A percentile compares a stretch with the other conserved stretches of the same genome.
phyloP scores from a whole-genome alignment of 345 rosid genomes.

The Eucalyptus pauciflora region DNA sequence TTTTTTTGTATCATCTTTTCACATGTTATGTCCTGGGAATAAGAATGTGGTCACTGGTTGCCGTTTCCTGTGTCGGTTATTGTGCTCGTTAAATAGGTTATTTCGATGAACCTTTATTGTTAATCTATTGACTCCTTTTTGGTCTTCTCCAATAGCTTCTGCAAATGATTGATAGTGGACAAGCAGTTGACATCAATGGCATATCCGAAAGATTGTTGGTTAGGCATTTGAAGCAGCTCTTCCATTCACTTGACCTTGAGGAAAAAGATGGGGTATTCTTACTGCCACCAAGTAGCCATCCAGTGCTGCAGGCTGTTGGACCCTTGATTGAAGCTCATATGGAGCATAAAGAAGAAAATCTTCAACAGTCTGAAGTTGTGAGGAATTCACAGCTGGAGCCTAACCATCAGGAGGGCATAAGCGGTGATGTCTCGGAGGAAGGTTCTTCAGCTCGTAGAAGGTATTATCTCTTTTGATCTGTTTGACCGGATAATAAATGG shows the following conservation, averaged over 20 bases:
- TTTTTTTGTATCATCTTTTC: neutral
- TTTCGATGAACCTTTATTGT: neutral
- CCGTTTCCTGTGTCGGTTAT: neutral
- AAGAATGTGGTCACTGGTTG: neutral
- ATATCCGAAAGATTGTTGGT: conserved; percentile 54
- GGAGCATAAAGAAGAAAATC: conserved; percentile 20
- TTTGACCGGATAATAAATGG: neutral
- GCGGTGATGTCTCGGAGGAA: conserved; percentile 14
- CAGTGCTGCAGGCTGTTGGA: conserved; percentile 52
- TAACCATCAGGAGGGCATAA: conserved; percentile 1
- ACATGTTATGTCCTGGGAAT: neutral
- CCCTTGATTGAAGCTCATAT: conserved; percentile 29
- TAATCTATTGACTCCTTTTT: neutral
- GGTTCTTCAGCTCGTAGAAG: conserved; percentile 59
- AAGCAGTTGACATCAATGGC: conserved; percentile 87
- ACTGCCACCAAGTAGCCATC: conserved; percentile 27
- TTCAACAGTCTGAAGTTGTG: conserved; percentile 3
- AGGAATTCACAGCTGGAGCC: conserved; percentile 9
- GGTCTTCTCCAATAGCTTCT: conserved; percentile 35
- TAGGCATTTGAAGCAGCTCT: conserved; percentile 61
- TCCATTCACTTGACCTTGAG: conserved; percentile 47
- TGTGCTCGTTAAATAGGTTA: neutral
- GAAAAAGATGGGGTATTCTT: conserved; percentile 68
- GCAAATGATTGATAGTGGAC: conserved; percentile 84
- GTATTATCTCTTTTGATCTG: conserved; percentile 5